Conservation (phyloP, 768 basidiomycete genomes). For the Leccinellum luteum region DNA sequence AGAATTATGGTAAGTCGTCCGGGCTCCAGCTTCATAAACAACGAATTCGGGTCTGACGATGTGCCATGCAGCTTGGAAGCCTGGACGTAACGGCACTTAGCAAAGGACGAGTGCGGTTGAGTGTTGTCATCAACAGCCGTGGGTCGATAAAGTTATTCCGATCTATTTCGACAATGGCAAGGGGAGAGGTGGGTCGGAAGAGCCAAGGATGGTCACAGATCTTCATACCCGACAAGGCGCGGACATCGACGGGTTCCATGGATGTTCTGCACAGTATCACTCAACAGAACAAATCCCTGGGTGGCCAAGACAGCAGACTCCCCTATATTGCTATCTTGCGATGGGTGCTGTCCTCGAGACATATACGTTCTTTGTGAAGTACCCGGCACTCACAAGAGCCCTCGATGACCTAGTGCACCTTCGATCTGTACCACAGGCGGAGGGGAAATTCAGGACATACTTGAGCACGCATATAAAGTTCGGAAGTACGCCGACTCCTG, state of each 20-base stretch:
- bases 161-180: slow-evolving; percentile 11
- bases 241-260: not conserved
- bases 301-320: not conserved
- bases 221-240: slow-evolving; percentile 19
- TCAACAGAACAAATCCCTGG: not conserved
- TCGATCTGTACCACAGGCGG: not conserved
- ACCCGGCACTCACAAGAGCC: not conserved
- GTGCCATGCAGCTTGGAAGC: not conserved
- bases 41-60: not conserved
- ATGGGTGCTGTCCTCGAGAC: not conserved
- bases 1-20: not conserved
- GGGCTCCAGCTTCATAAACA: not conserved
- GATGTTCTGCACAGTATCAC: not conserved
- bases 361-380: slow-evolving; percentile 7
- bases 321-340: slow-evolving; percentile 12
- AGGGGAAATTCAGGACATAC: not conserved
- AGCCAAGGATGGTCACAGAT: slow-evolving; percentile 10
- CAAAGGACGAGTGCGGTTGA: not conserved
- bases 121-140: not conserved
- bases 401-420: not conserved
- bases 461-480: slow-evolving; percentile 2
- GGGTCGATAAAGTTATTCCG: not conserved
- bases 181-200: too few species aligned
- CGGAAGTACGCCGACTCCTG: not conserved
- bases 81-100: not conserved